phyloP scores from a whole-genome alignment of 176 grass and related monocot species.

The Oryza brachyantha region DNA sequence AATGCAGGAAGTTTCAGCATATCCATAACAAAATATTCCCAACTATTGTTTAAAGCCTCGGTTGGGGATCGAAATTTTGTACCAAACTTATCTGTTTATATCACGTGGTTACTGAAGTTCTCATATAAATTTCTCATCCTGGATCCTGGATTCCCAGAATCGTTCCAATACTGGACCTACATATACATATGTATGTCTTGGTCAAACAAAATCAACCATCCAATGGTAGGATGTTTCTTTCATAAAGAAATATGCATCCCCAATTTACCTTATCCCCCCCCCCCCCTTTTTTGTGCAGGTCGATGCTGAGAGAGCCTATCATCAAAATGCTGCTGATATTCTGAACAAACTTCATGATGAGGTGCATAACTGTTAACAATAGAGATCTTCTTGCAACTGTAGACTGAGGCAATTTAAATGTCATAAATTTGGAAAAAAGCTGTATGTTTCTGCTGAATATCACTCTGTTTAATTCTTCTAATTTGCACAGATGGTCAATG shows the following conservation, averaged over 20 bases:
- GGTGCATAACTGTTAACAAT: constrained; percentile 43
- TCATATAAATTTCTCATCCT: constrained; percentile 9
- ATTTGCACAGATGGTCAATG: constrained; percentile 61
- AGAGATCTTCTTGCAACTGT: neutral
- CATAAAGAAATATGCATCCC: constrained; percentile 1
- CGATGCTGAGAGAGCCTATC: constrained; percentile 93
- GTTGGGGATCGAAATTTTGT: neutral
- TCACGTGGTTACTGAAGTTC: neutral
- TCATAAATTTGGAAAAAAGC: constrained; percentile 20
- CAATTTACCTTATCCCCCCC: constrained; percentile 5
- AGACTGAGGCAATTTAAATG: constrained; percentile 6
- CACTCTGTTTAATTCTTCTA: constrained; percentile 22
- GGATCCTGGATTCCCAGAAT: neutral
- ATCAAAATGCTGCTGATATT: constrained; percentile 85
- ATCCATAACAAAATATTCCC: neutral
- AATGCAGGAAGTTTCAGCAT: constrained; percentile 8
- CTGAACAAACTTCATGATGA: constrained; percentile 90
- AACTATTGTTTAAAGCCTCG: neutral
- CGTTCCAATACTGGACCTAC: constrained; percentile 8
- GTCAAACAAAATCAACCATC: constrained; percentile 1
- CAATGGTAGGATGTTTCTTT: constrained; percentile 3
- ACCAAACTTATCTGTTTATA: neutral
- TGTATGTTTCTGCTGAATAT: constrained; percentile 13
- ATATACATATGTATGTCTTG: constrained; percentile 19
- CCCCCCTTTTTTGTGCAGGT: too few species aligned